Evolutionary conservation across 805 yeast species (phyloP).

Genomic region (Sugiyamaella chiloensis): DNA sequence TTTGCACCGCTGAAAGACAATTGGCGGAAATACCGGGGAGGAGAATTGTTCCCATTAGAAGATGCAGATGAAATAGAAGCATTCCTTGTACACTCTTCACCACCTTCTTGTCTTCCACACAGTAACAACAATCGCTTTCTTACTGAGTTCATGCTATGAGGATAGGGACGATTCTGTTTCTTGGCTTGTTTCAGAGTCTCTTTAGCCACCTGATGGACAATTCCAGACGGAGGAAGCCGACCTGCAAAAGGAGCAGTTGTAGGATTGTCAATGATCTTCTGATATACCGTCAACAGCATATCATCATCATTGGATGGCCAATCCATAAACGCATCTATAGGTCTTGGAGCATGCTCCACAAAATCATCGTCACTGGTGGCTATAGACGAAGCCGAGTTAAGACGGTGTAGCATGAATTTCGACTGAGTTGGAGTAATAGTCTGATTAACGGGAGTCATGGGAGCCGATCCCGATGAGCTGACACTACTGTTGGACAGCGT

Average conservation of each 20-base stretch:
- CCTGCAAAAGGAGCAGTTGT: constrained; percentile 66
- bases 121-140: constrained; percentile 32
- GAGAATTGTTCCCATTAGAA: background rate
- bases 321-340: constrained; percentile 16
- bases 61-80: constrained; percentile 1
- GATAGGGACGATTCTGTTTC: constrained; percentile 26
- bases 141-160: constrained; percentile 32
- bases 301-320: constrained; percentile 39
- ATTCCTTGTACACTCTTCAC: constrained; percentile 1
- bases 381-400: constrained; percentile 28
- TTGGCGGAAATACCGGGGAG: constrained; percentile 6
- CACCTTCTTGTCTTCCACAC: constrained; percentile 20
- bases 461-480: constrained; percentile 10
- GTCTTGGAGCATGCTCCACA: constrained; percentile 6
- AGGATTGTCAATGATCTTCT: constrained; percentile 51
- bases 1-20: constrained; percentile 1
- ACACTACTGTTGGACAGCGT: constrained; percentile 12
- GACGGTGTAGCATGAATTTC: constrained; percentile 22
- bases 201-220: constrained; percentile 57
- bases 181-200: constrained; percentile 43
- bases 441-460: constrained; percentile 23
- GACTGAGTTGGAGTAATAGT: constrained; percentile 19
- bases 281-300: constrained; percentile 46
- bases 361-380: constrained; percentile 31
- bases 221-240: constrained; percentile 63